Percentiles rank a stretch among this genome's conserved stretches.
phyloP scores from a whole-genome alignment of 495 filamentous ascomycete species.

The Penicillium alfredii region DNA sequence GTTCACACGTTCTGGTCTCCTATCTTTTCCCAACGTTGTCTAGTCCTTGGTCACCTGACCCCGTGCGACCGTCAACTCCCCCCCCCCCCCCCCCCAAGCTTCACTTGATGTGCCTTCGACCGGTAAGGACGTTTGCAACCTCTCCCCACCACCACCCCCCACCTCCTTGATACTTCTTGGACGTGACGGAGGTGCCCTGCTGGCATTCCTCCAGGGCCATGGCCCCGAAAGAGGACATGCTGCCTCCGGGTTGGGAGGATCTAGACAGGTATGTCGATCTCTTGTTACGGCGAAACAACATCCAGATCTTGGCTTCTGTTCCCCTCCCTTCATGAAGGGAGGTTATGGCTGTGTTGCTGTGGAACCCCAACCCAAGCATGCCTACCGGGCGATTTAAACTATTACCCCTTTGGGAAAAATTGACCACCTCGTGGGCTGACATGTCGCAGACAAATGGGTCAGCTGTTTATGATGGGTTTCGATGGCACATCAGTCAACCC shows the following conservation, averaged over 20 bases:
- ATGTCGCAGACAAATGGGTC: conserved; percentile 58
- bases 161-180: conserved; percentile 7
- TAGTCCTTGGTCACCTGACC: no score
- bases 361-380: conserved; percentile 12
- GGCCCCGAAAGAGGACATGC: conserved; percentile 45
- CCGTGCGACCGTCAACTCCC: no score
- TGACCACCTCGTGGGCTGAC: conserved; percentile 20
- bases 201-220: conserved; percentile 44
- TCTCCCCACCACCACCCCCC: conserved; percentile 3
- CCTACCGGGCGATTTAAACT: conserved; percentile 9
- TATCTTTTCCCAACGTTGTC: no score
- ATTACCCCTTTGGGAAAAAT: conserved; percentile 15
- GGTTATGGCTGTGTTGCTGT: conserved; percentile 13
- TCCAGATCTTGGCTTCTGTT: no score
- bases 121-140: neutral
- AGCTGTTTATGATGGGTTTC: conserved; percentile 94
- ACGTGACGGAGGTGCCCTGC: conserved; percentile 4
- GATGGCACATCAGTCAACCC: conserved; percentile 83
- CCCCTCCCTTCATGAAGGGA: no score
- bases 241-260: conserved; percentile 46
- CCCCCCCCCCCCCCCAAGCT: neutral
- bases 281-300: conserved; percentile 17
- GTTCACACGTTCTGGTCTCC: no score
- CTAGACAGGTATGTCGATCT: conserved; percentile 40
- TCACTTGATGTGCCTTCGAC: neutral